Percentiles rank a stretch among this genome's conserved stretches.
Conservation (phyloP, 1,284 basidiomycete genomes). For the Fomitopsis palustris region DNA sequence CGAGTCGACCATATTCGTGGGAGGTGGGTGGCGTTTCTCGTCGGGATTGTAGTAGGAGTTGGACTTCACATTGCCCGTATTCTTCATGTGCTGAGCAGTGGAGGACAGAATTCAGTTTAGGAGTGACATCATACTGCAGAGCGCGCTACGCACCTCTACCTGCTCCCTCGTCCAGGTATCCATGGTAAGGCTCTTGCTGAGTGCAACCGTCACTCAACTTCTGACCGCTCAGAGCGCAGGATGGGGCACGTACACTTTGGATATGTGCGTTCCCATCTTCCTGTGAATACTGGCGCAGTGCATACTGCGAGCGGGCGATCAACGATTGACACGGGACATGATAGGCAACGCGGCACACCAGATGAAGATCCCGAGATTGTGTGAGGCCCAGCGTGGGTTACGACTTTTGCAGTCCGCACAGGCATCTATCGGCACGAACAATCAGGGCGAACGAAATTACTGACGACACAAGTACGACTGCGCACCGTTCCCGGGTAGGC, state of each 20-base stretch:
- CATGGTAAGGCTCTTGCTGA: conserved; percentile 79
- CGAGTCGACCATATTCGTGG: conserved; percentile 72
- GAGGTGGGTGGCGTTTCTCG: conserved; percentile 72
- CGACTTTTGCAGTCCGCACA: conserved; percentile 84
- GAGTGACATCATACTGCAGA: neutral
- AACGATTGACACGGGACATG: neutral
- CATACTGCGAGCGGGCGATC: conserved; percentile 42
- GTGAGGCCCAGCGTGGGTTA: conserved; percentile 78
- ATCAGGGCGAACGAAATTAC: conserved; percentile 13
- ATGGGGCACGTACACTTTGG: conserved; percentile 67
- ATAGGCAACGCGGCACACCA: conserved; percentile 47
- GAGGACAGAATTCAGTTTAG: conserved; percentile 6
- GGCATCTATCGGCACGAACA: conserved; percentile 42
- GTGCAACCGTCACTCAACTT: neutral
- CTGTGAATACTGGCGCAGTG: conserved; percentile 84
- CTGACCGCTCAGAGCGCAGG: neutral
- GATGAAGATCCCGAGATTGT: conserved; percentile 79
- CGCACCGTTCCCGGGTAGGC: conserved; percentile 74
- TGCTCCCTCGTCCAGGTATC: conserved; percentile 86
- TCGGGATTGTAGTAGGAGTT: conserved; percentile 76
- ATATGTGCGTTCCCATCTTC: conserved; percentile 84
- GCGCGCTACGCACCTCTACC: conserved; percentile 56
- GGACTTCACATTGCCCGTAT: conserved; percentile 73
- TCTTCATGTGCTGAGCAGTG: conserved; percentile 57
- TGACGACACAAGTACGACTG: conserved; percentile 8